These are phyloP conservation scores for Starmerella roubikii DNA, from an alignment of 805 yeast genomes.

Conservation along the genomic window DNA sequence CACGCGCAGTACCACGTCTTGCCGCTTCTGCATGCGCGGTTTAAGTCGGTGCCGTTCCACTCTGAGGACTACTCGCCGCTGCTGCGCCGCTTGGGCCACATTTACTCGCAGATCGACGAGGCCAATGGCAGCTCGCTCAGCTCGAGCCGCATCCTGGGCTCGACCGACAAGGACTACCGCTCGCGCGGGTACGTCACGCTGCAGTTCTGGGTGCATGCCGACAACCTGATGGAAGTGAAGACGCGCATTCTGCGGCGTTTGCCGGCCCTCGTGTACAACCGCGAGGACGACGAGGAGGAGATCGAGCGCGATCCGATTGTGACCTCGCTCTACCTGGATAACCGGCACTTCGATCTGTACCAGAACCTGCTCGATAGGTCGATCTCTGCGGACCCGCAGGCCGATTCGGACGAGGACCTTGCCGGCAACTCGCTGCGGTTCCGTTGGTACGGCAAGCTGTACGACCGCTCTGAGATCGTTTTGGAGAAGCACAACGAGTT, in stretches of 20 bases:
- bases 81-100: slow-evolving; percentile 57
- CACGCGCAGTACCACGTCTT: slow-evolving; percentile 81
- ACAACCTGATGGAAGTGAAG: slow-evolving; percentile 90
- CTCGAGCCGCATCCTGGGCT: slow-evolving; percentile 25
- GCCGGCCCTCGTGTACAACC: slow-evolving; percentile 73
- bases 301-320: slow-evolving; percentile 57
- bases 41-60: slow-evolving; percentile 79
- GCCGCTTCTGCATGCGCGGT: slow-evolving; percentile 76
- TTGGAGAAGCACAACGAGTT: slow-evolving; percentile 54
- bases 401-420: slow-evolving; percentile 1
- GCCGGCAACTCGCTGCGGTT: slow-evolving; percentile 62
- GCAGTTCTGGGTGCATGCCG: slow-evolving; percentile 96
- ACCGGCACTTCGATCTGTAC: slow-evolving; percentile 66
- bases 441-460: slow-evolving; percentile 79
- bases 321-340: slow-evolving; percentile 80
- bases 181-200: slow-evolving; percentile 37
- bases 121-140: slow-evolving; percentile 33
- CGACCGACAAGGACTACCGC: slow-evolving; percentile 24
- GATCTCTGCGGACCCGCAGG: not conserved
- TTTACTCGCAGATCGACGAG: slow-evolving; percentile 71
- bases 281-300: slow-evolving; percentile 37
- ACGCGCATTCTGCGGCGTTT: slow-evolving; percentile 86
- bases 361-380: slow-evolving; percentile 64
- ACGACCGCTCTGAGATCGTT: slow-evolving; percentile 60
- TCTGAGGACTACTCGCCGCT: slow-evolving; percentile 91